A percentile compares a stretch with the other conserved stretches of the same genome.
Conservation (phyloP, 768 basidiomycete genomes). For the Mycena polygramma region DNA sequence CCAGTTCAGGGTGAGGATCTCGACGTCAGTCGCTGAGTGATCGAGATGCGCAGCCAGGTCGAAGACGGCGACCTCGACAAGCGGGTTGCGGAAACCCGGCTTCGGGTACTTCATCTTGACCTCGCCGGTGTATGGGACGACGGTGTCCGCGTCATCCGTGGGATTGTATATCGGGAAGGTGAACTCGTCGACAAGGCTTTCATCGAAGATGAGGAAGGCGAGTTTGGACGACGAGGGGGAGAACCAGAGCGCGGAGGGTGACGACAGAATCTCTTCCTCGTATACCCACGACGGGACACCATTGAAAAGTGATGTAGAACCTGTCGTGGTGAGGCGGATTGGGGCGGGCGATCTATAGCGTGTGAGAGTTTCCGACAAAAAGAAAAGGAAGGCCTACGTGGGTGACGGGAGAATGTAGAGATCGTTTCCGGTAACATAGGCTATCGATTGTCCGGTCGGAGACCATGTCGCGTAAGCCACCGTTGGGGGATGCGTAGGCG, state of each 20-base stretch:
- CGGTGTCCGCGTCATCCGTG: constrained; percentile 72
- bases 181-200: constrained; percentile 89
- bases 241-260: constrained; percentile 90
- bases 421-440: constrained; percentile 90
- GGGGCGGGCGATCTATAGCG: constrained; percentile 54
- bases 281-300: constrained; percentile 99
- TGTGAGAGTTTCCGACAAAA: background rate
- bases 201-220: constrained; percentile 91
- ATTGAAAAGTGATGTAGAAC: constrained; percentile 88
- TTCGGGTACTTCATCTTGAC: constrained; percentile 89
- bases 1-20: constrained; percentile 78
- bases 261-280: constrained; percentile 89
- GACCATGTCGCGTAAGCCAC: constrained; percentile 91
- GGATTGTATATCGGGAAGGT: constrained; percentile 95
- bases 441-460: constrained; percentile 85
- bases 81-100: constrained; percentile 90
- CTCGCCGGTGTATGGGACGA: constrained; percentile 83
- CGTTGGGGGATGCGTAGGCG: constrained; percentile 76
- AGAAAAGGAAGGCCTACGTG: constrained; percentile 57
- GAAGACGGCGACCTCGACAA: constrained; percentile 87
- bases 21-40: constrained; percentile 42
- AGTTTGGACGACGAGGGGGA: constrained; percentile 81
- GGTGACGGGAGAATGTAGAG: constrained; percentile 85
- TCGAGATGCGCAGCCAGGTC: constrained; percentile 71
- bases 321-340: constrained; percentile 85